phyloP scores from a whole-genome alignment of 1,139 yeast species.

The Nakaseomyces delphensis region DNA sequence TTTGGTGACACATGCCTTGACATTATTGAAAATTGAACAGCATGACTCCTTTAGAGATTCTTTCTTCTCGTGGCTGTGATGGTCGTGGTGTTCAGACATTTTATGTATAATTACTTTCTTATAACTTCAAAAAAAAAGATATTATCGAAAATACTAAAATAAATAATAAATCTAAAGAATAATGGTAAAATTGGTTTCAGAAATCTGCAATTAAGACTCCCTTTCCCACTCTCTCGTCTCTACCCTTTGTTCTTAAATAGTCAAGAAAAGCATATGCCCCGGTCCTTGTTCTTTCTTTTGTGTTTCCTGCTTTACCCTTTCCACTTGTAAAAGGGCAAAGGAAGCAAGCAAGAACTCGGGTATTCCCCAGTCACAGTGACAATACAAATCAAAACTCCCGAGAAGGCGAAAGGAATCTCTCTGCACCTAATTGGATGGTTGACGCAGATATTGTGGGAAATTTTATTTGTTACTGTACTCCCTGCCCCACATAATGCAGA shows the following conservation, averaged over 20 bases:
- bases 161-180: neutral
- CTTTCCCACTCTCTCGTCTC: too few relatives aligned
- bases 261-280: too few relatives aligned
- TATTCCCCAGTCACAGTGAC: too few relatives aligned
- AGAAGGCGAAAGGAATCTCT: too few relatives aligned
- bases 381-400: too few relatives aligned
- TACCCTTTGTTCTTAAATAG: conserved; percentile 2
- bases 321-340: neutral
- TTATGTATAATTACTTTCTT: neutral
- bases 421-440: too few relatives aligned
- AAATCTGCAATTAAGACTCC: too few relatives aligned
- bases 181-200: too few relatives aligned
- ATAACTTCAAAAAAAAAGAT: neutral
- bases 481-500: too few relatives aligned
- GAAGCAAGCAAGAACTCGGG: too few relatives aligned
- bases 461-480: too few relatives aligned
- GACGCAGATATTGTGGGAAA: too few relatives aligned
- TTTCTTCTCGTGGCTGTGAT: conserved; percentile 6
- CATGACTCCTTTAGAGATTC: conserved; percentile 2
- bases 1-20: neutral
- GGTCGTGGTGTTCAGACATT: conserved; percentile 6
- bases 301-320: neutral
- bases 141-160: neutral
- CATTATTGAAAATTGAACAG: neutral
- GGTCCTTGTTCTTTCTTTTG: neutral